phyloP scores from a whole-genome alignment of 768 basidiomycete genomes.

The Leccinum pellstonianum region DNA sequence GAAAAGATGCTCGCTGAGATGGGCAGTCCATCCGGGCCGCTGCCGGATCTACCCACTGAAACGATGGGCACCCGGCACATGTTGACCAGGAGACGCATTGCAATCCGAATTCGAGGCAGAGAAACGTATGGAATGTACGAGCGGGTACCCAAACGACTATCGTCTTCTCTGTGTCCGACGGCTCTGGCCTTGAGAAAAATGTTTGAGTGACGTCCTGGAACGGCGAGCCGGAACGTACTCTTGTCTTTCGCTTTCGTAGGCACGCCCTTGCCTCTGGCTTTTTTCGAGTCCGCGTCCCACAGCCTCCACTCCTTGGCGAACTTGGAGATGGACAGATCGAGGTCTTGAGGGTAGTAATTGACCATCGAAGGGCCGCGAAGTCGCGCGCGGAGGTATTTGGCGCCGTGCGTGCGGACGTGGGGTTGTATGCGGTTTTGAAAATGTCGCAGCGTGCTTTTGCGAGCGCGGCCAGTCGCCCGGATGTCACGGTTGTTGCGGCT shows the following conservation, averaged over 20 bases:
- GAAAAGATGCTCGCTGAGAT: no score
- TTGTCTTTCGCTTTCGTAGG: slow-evolving; percentile 71
- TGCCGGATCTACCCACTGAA: no score
- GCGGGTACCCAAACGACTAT: no score
- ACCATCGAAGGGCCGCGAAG: slow-evolving; percentile 86
- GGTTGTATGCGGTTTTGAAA: slow-evolving; percentile 90
- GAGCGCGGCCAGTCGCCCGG: not conserved
- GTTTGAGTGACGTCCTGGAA: no score
- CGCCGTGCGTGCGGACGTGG: slow-evolving; percentile 79
- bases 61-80: no score
- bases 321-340: slow-evolving; percentile 55
- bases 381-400: slow-evolving; percentile 83
- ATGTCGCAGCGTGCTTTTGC: slow-evolving; percentile 62
- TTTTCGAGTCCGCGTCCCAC: slow-evolving; percentile 64
- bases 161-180: no score
- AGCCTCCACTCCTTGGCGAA: slow-evolving; percentile 54
- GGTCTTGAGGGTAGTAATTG: slow-evolving; percentile 70
- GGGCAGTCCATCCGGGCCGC: no score
- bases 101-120: no score
- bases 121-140: no score
- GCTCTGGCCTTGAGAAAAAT: no score
- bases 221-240: no score
- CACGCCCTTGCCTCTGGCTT: slow-evolving; percentile 77
- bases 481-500: not conserved
- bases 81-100: no score